phyloP scores from a whole-genome alignment of 2,329 filamentous ascomycete species.

The Diaporthe nobilis region DNA sequence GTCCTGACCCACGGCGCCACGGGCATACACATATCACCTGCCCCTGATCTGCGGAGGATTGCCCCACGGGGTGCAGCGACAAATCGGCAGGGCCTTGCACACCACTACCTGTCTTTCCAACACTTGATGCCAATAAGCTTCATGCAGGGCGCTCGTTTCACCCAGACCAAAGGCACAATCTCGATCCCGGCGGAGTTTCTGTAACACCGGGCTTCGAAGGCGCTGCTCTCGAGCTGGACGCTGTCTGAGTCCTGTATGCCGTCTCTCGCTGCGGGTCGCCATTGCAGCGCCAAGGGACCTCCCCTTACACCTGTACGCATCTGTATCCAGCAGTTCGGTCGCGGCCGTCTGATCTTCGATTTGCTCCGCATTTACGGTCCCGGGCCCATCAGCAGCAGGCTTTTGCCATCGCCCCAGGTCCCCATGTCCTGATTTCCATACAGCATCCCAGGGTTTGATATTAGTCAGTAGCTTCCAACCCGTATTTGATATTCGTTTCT shows the following conservation, averaged over 20 bases:
- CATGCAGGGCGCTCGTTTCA: constrained; percentile 3
- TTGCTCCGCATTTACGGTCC: neutral
- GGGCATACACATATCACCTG: constrained; percentile 28
- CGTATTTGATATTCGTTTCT: neutral
- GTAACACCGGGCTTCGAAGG: constrained; percentile 16
- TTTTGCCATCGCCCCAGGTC: neutral
- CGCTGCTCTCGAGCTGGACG: constrained; percentile 4
- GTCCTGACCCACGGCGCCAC: neutral
- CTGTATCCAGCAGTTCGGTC: constrained; percentile 33
- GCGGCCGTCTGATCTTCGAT: constrained; percentile 14
- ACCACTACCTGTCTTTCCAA: neutral
- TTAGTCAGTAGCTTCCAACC: neutral
- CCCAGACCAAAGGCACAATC: constrained; percentile 12
- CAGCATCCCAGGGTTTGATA: neutral
- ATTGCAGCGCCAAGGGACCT: constrained; percentile 22
- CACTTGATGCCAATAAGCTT: neutral
- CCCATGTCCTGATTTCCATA: neutral
- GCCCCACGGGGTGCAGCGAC: neutral
- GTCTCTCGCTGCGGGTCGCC: constrained; percentile 26
- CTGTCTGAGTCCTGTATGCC: constrained; percentile 32
- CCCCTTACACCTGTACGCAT: constrained; percentile 25
- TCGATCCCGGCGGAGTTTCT: constrained; percentile 31
- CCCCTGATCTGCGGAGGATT: constrained; percentile 2
- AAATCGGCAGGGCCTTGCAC: neutral
- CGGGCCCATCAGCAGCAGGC: neutral